Base-by-base conservation (phyloP, 2,329 filamentous ascomycete genomes). In the Clonostachys byssicola region DNA sequence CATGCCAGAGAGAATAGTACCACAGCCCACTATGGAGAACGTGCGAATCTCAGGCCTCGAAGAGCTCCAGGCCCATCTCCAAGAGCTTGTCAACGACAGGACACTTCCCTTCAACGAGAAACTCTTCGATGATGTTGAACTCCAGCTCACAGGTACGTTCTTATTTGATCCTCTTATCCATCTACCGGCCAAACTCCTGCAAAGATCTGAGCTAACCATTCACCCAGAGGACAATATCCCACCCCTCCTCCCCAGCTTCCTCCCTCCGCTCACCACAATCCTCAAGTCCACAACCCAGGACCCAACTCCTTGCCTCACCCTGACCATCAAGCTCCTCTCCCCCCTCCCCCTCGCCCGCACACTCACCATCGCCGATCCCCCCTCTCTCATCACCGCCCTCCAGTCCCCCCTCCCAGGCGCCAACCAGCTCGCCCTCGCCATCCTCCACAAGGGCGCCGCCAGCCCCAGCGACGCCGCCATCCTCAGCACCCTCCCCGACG, bases 61-160 rank as follows among this genome's bases (percentile, higher is more conserved):
- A 18, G 77, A 80, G 53, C 70, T 85, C 18, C 69, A 77, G 43
- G 60, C 58, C 18, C 81, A 85, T 57, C 66, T 85, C 14, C 67
- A 75, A 44, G 62, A 72, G 30, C 64, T 84, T n/a, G 51, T 71
- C 16, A 58, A 63, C 23, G 69, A 75, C 50, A 65, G 73, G 16
- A 63, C 64, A 1, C 59, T 70, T 2, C 59, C 66, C 1, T 64
- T 79, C 35, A 62, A 75, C 49, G 62, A 64, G 12, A 75, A 74
- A 53, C 66, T 84, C 3, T 77, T 85, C 49, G 81, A 84, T 56
- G 65, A 80, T 56, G 73, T 84, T 41, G 74, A 79, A 54, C 71
- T 83, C 5, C 79, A 83, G 56, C 65, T 85, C 14, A 82, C 70
- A 40, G 74, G 78, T 76, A 58, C 23, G 59, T 12, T 14, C 12